Conservation (phyloP, 73 alveolate genomes). For the Blepharisma stoltei region DNA sequence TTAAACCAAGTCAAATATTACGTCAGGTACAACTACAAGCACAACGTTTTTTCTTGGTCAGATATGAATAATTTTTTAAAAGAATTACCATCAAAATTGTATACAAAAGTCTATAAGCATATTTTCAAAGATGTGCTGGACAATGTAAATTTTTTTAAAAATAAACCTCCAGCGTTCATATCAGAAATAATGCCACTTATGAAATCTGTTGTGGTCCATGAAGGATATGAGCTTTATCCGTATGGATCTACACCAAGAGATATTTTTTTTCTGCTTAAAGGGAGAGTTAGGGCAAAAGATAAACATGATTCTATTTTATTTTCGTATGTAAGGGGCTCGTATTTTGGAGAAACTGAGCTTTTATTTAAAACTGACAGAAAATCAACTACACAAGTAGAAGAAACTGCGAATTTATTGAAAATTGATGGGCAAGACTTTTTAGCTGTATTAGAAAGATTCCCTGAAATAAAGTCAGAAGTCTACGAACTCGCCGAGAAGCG, state of each 20-base stretch:
- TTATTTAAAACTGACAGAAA: slow-evolving; percentile 9
- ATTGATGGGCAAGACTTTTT: slow-evolving; percentile 21
- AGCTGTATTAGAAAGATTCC: slow-evolving; percentile 8
- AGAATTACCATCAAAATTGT: slow-evolving; percentile 49
- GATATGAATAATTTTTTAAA: slow-evolving; percentile 42
- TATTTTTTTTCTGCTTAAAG: slow-evolving; percentile 49
- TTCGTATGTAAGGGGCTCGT: slow-evolving; percentile 23
- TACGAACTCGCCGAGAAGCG: slow-evolving; percentile 3
- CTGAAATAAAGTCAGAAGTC: neutral
- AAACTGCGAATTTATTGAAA: slow-evolving; percentile 22
- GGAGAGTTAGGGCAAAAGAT: slow-evolving; percentile 38
- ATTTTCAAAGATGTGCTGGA: slow-evolving; percentile 43
- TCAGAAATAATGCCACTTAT: slow-evolving; percentile 46
- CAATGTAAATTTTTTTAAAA: slow-evolving; percentile 41
- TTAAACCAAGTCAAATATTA: slow-evolving; percentile 37
- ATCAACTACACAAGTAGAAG: slow-evolving; percentile 14
- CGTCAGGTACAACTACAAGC: slow-evolving; percentile 39
- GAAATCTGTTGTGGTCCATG: slow-evolving; percentile 39
- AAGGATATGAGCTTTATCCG: slow-evolving; percentile 38
- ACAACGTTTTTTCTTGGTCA: slow-evolving; percentile 36
- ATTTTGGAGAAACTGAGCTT: slow-evolving; percentile 32
- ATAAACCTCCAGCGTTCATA: slow-evolving; percentile 46
- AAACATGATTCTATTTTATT: slow-evolving; percentile 2
- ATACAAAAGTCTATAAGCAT: slow-evolving; percentile 41
- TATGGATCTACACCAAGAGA: slow-evolving; percentile 44